Conservation (phyloP, 139 green algal genomes). For the Mesostigma viride region DNA sequence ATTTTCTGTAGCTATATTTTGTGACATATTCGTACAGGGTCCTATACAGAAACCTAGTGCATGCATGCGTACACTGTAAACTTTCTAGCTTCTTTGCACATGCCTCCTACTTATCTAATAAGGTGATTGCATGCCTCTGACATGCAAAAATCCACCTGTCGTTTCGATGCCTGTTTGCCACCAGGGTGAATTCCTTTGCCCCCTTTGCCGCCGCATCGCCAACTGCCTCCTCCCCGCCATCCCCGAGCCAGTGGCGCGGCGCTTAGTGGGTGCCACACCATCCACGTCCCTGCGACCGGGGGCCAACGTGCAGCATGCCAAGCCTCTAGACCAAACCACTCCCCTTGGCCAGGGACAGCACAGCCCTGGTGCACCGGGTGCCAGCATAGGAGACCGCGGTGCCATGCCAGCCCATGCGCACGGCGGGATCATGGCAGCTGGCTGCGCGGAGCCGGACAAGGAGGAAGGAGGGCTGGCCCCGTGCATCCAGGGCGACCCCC, state of each 20-base stretch:
- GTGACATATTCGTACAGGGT: no score
- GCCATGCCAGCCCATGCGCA: neutral
- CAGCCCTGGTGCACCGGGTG: neutral
- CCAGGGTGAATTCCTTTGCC: constrained; percentile 33
- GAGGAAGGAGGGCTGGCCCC: no score
- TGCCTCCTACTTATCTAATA: no score
- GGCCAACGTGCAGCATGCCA: neutral
- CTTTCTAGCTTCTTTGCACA: no score
- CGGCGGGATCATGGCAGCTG: no score
- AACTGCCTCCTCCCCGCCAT: constrained; percentile 15
- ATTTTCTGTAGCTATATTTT: no score
- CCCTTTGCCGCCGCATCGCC: constrained; percentile 27
- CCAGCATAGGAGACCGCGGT: neutral
- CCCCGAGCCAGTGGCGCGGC: neutral
- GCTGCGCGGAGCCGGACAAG: no score
- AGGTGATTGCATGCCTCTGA: no score
- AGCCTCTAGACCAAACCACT: neutral
- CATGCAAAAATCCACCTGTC: no score
- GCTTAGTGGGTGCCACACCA: constrained; percentile 3
- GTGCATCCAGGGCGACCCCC: no score
- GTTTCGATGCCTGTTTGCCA: neutral
- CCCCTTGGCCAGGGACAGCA: neutral
- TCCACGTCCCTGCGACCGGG: neutral
- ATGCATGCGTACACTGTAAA: no score
- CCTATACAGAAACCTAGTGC: no score